Conservation (phyloP, 768 basidiomycete genomes). For the Paxillus involutus region DNA sequence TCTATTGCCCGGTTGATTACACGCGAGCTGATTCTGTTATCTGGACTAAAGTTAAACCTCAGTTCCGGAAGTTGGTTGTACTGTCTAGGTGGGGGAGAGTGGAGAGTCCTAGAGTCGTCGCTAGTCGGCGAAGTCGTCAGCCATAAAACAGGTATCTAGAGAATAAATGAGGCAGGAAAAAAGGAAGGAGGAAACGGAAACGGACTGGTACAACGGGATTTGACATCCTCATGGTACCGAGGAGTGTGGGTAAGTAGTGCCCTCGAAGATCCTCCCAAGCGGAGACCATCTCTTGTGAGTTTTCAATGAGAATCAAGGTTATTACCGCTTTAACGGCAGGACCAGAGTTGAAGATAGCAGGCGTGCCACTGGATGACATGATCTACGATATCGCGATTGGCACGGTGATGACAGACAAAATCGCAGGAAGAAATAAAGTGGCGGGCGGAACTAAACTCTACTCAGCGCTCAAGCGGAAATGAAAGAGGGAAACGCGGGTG, state of each 20-base stretch:
- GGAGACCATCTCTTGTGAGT: constrained; percentile 44
- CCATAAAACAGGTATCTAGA: constrained; percentile 39
- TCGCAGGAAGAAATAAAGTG: not conserved
- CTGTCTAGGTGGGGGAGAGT: constrained; percentile 36
- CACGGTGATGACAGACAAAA: constrained; percentile 11
- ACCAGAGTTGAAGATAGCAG: constrained; percentile 22
- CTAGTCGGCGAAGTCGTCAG: constrained; percentile 45
- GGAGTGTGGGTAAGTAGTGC: constrained; percentile 43
- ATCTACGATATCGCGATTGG: constrained; percentile 10
- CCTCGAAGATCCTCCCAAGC: constrained; percentile 52
- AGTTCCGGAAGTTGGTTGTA: constrained; percentile 42
- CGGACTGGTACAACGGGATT: constrained; percentile 43
- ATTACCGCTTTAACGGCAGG: constrained; percentile 21
- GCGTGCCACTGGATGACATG: constrained; percentile 9
- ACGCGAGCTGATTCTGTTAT: constrained; percentile 45
- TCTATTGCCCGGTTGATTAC: constrained; percentile 46
- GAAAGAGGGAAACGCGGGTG: not conserved
- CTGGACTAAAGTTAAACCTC: constrained; percentile 40
- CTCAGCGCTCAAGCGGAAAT: constrained; percentile 8
- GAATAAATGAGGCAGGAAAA: constrained; percentile 1
- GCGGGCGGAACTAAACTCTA: not conserved
- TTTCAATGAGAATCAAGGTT: constrained; percentile 55
- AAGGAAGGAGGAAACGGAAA: constrained; percentile 3
- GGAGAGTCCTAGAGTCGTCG: constrained; percentile 21
- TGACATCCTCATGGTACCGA: constrained; percentile 39